A percentile compares a stretch with the other conserved stretches of the same genome.
These are phyloP conservation scores for Sergeia podlipaevii DNA, from an alignment of 208 protist genomes.

Conservation along the genomic window DNA sequence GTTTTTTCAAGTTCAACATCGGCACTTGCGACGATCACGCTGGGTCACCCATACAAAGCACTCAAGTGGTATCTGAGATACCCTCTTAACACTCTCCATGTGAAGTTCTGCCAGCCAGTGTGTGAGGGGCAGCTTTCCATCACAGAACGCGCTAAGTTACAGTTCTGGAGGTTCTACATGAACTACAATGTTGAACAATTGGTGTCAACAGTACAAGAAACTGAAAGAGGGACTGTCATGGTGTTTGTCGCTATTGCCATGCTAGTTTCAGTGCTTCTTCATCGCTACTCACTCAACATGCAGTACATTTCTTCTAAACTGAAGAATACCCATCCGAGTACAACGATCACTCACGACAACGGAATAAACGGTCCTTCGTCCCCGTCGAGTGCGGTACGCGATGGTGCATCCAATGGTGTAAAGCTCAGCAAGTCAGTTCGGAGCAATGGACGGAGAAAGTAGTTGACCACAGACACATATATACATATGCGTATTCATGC, in stretches of 20 bases:
- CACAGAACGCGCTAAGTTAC: conserved; percentile 11
- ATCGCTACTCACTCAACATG: too few species aligned
- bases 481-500: too few species aligned
- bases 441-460: too few species aligned
- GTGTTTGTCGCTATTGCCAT: not conserved
- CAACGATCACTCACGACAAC: conserved; percentile 8
- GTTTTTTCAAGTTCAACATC: conserved; percentile 20
- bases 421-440: too few species aligned
- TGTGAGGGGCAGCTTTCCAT: conserved; percentile 32
- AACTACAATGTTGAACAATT: not conserved
- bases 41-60: conserved; percentile 6
- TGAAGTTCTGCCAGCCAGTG: conserved; percentile 26
- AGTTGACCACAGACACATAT: too few species aligned
- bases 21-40: conserved; percentile 3
- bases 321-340: not conserved
- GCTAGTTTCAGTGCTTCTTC: not conserved
- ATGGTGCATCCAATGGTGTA: not conserved
- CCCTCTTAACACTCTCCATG: conserved; percentile 20
- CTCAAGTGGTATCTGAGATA: conserved; percentile 27
- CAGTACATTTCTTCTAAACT: not conserved
- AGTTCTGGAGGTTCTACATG: conserved; percentile 13
- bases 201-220: not conserved
- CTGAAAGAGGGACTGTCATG: not conserved
- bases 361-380: conserved; percentile 1
- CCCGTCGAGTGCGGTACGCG: conserved; percentile 3